Conservation (phyloP, 2,329 filamentous ascomycete species). For the Aspergillus terreus region DNA sequence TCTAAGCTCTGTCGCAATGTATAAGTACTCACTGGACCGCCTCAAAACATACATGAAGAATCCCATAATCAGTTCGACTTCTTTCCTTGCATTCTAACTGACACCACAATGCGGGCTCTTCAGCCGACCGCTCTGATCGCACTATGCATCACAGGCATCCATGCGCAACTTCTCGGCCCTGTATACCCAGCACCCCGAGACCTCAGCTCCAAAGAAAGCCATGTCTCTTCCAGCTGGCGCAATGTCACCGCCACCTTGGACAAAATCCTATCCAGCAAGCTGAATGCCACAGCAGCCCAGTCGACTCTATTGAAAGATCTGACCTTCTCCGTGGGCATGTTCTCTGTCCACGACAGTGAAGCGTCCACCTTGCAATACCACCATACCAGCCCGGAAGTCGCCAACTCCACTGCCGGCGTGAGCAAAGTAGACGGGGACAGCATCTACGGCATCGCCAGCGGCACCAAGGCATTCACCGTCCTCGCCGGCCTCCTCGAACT, state of each 20-base stretch:
- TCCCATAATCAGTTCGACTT: too few relatives aligned
- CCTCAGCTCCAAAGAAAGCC: constrained; percentile 30
- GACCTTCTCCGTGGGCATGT: constrained; percentile 41
- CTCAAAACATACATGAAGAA: too few relatives aligned
- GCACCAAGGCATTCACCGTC: constrained; percentile 39
- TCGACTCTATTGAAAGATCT: constrained; percentile 23
- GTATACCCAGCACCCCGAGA: constrained; percentile 34
- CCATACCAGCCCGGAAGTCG: constrained; percentile 31
- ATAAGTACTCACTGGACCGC: too few relatives aligned
- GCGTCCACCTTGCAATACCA: constrained; percentile 34
- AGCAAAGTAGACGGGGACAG: constrained; percentile 39
- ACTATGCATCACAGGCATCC: constrained; percentile 3
- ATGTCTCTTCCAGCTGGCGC: constrained; percentile 30
- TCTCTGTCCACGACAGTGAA: constrained; percentile 34
- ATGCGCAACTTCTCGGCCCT: constrained; percentile 24
- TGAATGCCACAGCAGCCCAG: constrained; percentile 13
- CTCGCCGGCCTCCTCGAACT: constrained; percentile 36
- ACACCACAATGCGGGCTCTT: neutral
- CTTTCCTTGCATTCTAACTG: too few relatives aligned
- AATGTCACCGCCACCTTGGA: constrained; percentile 26
- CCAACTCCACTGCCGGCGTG: constrained; percentile 26
- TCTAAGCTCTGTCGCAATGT: too few relatives aligned
- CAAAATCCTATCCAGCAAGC: constrained; percentile 4
- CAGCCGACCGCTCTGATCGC: neutral
- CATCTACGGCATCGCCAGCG: constrained; percentile 43